Evolutionary conservation across 1,284 basidiomycete genomes (phyloP).

Genomic region (Tylopilus microsporus): DNA sequence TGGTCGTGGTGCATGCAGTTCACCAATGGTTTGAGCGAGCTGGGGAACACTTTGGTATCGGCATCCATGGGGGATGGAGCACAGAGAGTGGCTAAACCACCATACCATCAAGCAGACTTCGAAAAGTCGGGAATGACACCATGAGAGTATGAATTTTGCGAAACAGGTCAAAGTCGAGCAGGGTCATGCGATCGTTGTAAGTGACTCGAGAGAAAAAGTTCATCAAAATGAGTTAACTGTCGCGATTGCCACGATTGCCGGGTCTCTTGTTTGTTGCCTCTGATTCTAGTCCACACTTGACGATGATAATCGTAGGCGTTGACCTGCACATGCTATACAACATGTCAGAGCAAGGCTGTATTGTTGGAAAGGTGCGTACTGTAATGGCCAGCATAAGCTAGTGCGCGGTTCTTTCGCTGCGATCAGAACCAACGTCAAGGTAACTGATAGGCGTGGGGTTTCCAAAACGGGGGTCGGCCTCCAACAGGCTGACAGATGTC

Average conservation of each 20-base stretch:
- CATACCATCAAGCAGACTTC: constrained; percentile 95
- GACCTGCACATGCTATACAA: constrained; percentile 65
- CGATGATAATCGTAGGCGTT: constrained; percentile 94
- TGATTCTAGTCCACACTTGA: constrained; percentile 90
- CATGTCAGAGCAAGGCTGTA: background rate
- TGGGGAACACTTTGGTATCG: constrained; percentile 89
- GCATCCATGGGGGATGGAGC: constrained; percentile 56
- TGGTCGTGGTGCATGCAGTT: constrained; percentile 99
- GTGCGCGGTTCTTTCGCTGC: constrained; percentile 87
- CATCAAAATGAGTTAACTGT: constrained; percentile 98
- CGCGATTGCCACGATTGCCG: constrained; percentile 98
- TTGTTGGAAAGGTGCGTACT: constrained; percentile 51
- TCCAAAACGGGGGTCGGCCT: constrained; percentile 92
- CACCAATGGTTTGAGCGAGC: constrained; percentile 81
- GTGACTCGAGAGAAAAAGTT: constrained; percentile 99
- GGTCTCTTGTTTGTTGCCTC: constrained; percentile 90
- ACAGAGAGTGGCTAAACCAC: constrained; percentile 4
- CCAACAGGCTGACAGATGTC: constrained; percentile 55
- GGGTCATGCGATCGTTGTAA: constrained; percentile 98
- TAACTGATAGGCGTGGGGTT: constrained; percentile 97
- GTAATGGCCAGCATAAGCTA: constrained; percentile 99
- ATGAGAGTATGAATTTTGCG: constrained; percentile 94
- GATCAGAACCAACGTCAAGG: constrained; percentile 82
- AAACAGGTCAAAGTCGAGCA: constrained; percentile 97
- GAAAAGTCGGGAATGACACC: constrained; percentile 98